Evolutionary conservation across 441 rosid genomes (phyloP).

Genomic region (Euphorbia schlechtendalii): DNA sequence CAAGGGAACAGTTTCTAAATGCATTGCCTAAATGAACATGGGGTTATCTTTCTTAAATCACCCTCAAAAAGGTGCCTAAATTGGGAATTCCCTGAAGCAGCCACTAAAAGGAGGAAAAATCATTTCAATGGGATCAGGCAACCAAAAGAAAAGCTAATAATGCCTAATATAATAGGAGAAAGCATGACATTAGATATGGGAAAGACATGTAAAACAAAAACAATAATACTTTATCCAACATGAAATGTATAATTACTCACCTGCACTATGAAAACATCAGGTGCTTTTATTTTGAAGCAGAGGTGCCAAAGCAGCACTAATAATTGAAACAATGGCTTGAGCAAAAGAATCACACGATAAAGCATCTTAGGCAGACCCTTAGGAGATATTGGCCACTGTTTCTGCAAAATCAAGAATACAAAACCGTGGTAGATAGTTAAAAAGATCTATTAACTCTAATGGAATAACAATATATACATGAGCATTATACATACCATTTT

Average conservation of each 20-base stretch:
- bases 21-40: neutral
- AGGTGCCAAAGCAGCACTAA: constrained; percentile 77
- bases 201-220: neutral
- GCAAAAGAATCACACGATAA: constrained; percentile 53
- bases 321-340: constrained; percentile 80
- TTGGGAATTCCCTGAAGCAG: neutral
- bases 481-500: constrained; percentile 52
- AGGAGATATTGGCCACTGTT: constrained; percentile 46
- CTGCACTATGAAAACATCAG: constrained; percentile 90
- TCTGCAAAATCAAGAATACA: constrained; percentile 30
- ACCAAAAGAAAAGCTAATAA: neutral
- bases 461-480: neutral
- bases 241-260: constrained; percentile 33
- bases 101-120: neutral
- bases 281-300: constrained; percentile 59
- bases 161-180: neutral
- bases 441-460: neutral
- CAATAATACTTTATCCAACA: neutral
- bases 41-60: neutral
- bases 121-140: neutral
- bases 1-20: neutral
- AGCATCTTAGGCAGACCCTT: constrained; percentile 52
- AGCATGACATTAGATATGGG: neutral
- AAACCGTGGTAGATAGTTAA: neutral
- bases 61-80: neutral